A percentile compares a stretch with the other conserved stretches of the same genome.
Evolutionary conservation across 164 flowering plant species (phyloP).

Genomic region (Brasenia schreberi): DNA sequence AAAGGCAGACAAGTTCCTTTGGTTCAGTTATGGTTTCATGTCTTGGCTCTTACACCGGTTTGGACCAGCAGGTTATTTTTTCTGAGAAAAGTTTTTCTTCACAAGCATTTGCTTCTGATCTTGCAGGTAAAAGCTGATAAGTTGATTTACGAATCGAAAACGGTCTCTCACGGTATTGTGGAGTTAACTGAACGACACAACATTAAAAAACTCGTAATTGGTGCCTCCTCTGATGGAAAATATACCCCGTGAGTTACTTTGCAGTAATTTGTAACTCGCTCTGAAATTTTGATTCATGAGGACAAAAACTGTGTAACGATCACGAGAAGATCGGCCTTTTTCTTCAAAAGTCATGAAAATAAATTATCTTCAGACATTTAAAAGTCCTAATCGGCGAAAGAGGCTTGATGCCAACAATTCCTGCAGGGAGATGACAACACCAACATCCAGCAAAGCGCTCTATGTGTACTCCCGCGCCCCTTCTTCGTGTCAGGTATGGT

Average conservation of each 20-base stretch:
- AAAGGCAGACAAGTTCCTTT: no score
- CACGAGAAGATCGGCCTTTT: neutral
- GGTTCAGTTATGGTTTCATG: no score
- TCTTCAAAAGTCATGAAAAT: no score
- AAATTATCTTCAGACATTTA: no score
- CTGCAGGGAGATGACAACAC: constrained; percentile 45
- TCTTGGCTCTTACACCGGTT: no score
- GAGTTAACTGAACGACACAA: constrained; percentile 27
- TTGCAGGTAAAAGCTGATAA: constrained; percentile 46
- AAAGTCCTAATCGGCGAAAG: no score
- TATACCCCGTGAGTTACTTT: constrained; percentile 19
- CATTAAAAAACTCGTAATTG: constrained; percentile 60
- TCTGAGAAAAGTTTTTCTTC: no score
- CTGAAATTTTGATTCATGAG: no score
- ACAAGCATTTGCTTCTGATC: neutral
- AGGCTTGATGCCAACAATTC: no score
- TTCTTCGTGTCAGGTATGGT: constrained; percentile 48
- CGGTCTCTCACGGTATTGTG: constrained; percentile 43
- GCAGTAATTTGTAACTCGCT: no score
- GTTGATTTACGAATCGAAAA: constrained; percentile 27
- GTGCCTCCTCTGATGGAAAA: constrained; percentile 53
- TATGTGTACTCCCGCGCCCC: constrained; percentile 44
- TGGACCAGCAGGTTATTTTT: no score
- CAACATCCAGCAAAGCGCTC: constrained; percentile 71
- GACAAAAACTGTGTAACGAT: no score